Evolutionary conservation across 2,329 filamentous ascomycete species (phyloP), one percentile per base, ranked within the genome.

Genomic region (Microcera coccophila): DNA sequence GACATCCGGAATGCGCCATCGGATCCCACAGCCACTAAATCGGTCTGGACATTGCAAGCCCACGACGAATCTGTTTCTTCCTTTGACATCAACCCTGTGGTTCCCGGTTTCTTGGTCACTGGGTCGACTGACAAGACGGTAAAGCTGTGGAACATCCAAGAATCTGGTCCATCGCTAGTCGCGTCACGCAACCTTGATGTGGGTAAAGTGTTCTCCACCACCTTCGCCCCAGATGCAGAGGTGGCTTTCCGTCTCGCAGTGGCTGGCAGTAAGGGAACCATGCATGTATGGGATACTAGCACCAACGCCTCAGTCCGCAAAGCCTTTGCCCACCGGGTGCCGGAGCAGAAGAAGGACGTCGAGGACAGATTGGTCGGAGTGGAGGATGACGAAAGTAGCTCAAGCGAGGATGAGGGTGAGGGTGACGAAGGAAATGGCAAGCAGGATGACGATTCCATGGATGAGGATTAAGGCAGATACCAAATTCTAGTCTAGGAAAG

Each of bases 231-330:
- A 1, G 93, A 98, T 62, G 67, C 82, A 24, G 88, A 93, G 67
- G 90, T 97, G 9, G 87, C 87, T 18, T 98, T 97, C 76, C 79
- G 93, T 41, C 75, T 98, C 34, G 87, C 90, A 2, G 89, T 98
- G 15, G 93, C 91, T 5, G 93, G 93, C 42, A 97, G 90, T 73
- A 94, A 94, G 71, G 93, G 93, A 35, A 80, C 81, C 26, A 82
- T 97, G 61, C 87, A 95, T 64, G 83, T 98, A 40, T 98, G 93
- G 93, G 91, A 97, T 67, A 96, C 93, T 17, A 81, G 88, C 64
- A 98, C 93, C 44, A 98, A 98, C 64, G 81, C 80, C 12, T 85
- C 86, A 19, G 89, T 98, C 22, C 81, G 93, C 45, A 79, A 85
- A 50, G 84, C 85, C 2, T 98, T 98, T 70, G 89, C 86, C 2